Conservation (phyloP, 805 yeast genomes). For the Barnettozyma californica region DNA sequence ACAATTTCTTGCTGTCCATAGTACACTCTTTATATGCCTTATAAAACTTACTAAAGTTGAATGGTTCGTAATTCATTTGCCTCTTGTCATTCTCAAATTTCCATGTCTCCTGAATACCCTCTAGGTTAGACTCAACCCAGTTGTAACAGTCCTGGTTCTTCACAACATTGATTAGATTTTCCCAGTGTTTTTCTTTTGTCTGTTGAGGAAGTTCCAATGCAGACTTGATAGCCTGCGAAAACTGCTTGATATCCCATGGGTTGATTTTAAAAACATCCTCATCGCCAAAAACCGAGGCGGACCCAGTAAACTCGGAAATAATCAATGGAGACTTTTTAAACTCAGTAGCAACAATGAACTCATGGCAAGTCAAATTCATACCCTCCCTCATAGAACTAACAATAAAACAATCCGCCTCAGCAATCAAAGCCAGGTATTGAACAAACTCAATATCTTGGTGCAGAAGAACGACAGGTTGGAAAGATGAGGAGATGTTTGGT, state of each 20-base stretch:
- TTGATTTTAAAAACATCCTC: slow-evolving; percentile 74
- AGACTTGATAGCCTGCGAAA: slow-evolving; percentile 54
- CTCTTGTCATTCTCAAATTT: slow-evolving; percentile 39
- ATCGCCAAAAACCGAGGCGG: slow-evolving; percentile 67
- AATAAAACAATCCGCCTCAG: slow-evolving; percentile 83
- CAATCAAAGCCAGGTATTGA: slow-evolving; percentile 80
- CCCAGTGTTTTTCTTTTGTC: slow-evolving; percentile 64
- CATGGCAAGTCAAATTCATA: slow-evolving; percentile 94
- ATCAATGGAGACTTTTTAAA: slow-evolving; percentile 75
- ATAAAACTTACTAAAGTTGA: slow-evolving; percentile 26
- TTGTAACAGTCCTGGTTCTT: slow-evolving; percentile 60
- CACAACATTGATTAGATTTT: slow-evolving; percentile 51
- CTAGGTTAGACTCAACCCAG: slow-evolving; percentile 64
- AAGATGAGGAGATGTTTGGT: slow-evolving; percentile 56
- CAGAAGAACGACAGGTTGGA: slow-evolving; percentile 80
- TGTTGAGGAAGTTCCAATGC: slow-evolving; percentile 61
- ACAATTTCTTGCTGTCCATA: slow-evolving; percentile 34
- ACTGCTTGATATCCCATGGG: slow-evolving; percentile 80
- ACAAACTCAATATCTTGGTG: slow-evolving; percentile 86
- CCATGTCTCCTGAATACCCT: slow-evolving; percentile 49
- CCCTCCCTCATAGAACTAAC: slow-evolving; percentile 95
- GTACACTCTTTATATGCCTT: slow-evolving; percentile 20
- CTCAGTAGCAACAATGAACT: slow-evolving; percentile 72
- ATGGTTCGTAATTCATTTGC: slow-evolving; percentile 26
- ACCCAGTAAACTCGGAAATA: slow-evolving; percentile 91